Evolutionary conservation across 202 grass and related monocot species (phyloP).

Genomic region (Setaria viridis): DNA sequence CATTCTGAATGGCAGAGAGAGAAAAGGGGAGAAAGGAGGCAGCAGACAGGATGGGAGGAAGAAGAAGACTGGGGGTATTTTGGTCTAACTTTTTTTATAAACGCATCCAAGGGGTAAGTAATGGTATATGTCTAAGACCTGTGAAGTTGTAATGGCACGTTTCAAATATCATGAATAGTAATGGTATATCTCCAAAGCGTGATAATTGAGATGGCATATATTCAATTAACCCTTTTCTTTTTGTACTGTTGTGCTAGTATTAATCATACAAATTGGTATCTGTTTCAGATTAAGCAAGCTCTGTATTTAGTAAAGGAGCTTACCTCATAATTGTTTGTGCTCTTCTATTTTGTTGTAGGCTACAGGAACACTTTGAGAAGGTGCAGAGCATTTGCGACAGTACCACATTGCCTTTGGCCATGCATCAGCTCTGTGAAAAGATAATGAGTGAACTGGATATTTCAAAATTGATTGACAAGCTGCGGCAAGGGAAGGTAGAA

Average conservation of each 20-base stretch:
- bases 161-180: no score
- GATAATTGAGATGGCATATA: no score
- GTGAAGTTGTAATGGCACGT: no score
- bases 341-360: constrained; percentile 44
- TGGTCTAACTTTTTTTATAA: no score
- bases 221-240: not conserved
- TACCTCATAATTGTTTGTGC: not conserved
- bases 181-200: no score
- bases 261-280: not conserved
- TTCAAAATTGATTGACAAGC: constrained; percentile 78
- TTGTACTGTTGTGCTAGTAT: not conserved
- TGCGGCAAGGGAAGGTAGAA: constrained; percentile 82
- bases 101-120: no score
- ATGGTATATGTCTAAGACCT: no score
- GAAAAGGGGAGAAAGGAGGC: no score
- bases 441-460: constrained; percentile 76
- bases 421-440: constrained; percentile 75
- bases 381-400: constrained; percentile 85
- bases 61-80: no score
- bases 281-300: not conserved
- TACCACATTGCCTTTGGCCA: constrained; percentile 83
- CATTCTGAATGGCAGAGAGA: no score
- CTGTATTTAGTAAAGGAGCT: not conserved
- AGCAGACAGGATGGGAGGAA: no score
- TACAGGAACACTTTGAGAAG: constrained; percentile 88